Base-by-base conservation (phyloP, 331 rosid species). In the Pyrus hybrid region DNA sequence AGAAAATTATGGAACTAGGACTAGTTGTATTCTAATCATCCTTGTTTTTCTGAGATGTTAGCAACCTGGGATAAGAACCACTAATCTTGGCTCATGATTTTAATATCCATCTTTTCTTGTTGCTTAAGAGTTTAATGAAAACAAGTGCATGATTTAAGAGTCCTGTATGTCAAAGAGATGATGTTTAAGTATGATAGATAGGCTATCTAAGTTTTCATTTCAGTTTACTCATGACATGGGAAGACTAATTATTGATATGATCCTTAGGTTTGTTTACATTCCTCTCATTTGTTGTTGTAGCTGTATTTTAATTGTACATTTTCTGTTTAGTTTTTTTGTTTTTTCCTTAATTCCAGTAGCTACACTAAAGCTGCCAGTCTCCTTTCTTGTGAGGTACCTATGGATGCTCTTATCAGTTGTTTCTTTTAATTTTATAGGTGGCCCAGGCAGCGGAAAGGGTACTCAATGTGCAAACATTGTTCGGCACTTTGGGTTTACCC, bases 381-480 rank as follows among this genome's bases (percentile, higher is more conserved):
- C 68, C 10, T 56, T 72, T 1, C 7, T 47, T 22, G 22, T 37
- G 5, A 41, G 43, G 18, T 21, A 43, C 8, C 29, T 56, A 33
- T 33, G 11, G 7, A 14, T 21, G 21, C 8, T 57, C 71, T 72
- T 78, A 68, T 25, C 33, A 12, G 53, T 12, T 76, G 43, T n/a
- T 76, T 13, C 51, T 62, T 41, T 75, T 74, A 65, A 53, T 69
- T 66, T 16, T 22, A 29, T 81, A 83, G 89, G 99, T 84, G 99
- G 99, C 75, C 99, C 97, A 0, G 97, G 99, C 63, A 92, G 97
- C 54, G 99, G 99, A 80, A 95, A 92, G 86, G 99, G 97, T 71
- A 95, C 99, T 37, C 99, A 95, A 67, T 95, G 97, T 89, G 85
- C 91, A 57, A 90, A 87, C 69, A 83, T 95, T 83, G 95, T 90